These are phyloP conservation scores for Globisporangium nagaii DNA, from an alignment of 352 stramenopile species.

Conservation along the genomic window DNA sequence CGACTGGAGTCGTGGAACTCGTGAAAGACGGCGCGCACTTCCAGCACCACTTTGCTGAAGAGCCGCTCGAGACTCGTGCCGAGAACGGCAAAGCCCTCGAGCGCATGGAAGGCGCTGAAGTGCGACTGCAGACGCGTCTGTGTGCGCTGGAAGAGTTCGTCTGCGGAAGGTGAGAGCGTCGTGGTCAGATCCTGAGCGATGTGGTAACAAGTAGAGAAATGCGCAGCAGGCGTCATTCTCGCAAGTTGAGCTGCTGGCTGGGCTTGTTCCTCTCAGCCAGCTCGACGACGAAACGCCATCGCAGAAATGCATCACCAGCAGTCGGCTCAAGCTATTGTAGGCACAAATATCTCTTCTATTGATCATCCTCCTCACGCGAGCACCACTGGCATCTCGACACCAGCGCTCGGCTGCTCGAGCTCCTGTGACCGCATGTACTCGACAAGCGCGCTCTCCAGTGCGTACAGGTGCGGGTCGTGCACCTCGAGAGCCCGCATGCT, in stretches of 20 bases:
- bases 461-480: conserved; percentile 64
- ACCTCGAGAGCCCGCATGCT: conserved; percentile 75
- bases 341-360: too few relatives aligned
- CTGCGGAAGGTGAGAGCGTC: neutral
- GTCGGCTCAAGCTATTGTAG: too few relatives aligned
- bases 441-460: conserved; percentile 61
- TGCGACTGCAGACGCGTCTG: neutral
- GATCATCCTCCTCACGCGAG: too few relatives aligned
- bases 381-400: neutral
- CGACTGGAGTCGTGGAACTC: neutral
- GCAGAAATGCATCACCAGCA: too few relatives aligned
- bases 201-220: neutral
- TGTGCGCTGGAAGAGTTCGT: neutral
- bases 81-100: neutral
- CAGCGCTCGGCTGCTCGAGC: neutral
- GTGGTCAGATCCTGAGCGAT: conserved; percentile 1
- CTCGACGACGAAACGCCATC: too few relatives aligned
- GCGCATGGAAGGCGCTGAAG: neutral
- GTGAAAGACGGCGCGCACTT: neutral
- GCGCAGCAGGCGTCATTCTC: neutral
- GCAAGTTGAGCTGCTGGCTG: too few relatives aligned
- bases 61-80: neutral
- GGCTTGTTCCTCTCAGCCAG: too few relatives aligned
- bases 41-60: neutral
- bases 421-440: conserved; percentile 32